Conservation (phyloP, 768 basidiomycete species). For the Porphyrellus cyaneotinctus region DNA sequence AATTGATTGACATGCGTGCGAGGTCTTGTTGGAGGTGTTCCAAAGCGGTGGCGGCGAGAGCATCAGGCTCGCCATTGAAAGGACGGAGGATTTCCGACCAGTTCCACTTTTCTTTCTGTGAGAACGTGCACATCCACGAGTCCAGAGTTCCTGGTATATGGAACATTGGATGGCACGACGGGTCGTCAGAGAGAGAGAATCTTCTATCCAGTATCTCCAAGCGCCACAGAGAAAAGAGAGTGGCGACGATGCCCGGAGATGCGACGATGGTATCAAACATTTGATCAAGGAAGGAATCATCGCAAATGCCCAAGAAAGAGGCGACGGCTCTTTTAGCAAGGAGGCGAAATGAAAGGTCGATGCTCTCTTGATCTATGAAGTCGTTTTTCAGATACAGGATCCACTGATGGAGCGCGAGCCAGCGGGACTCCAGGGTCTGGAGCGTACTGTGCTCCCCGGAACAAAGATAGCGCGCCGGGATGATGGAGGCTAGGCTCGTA, state of each 20-base stretch:
- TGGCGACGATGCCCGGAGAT: conserved; percentile 16
- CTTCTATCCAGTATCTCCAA: conserved; percentile 19
- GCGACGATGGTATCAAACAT: conserved; percentile 16
- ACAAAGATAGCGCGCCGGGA: conserved; percentile 2
- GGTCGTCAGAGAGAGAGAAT: conserved; percentile 13
- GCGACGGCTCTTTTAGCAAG: conserved; percentile 16
- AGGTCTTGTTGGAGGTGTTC: conserved; percentile 24
- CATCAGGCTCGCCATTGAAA: conserved; percentile 16
- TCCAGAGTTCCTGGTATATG: conserved; percentile 20
- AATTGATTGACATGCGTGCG: conserved; percentile 19
- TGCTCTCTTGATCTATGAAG: conserved; percentile 19
- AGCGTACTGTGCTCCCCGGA: conserved; percentile 1
- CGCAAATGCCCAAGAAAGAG: conserved; percentile 22
- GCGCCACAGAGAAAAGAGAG: conserved; percentile 28
- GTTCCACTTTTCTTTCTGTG: conserved; percentile 22
- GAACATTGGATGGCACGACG: conserved; percentile 1
- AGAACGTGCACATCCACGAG: conserved; percentile 27
- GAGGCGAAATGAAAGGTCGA: conserved; percentile 21
- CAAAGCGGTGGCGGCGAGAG: conserved; percentile 22
- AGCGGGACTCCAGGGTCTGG: conserved; percentile 12
- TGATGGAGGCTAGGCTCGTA: conserved; percentile 12
- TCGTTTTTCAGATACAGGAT: conserved; percentile 23
- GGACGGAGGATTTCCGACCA: conserved; percentile 27
- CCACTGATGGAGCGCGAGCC: conserved; percentile 21
- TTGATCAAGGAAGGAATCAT: conserved; percentile 11